Evolutionary conservation across 108 stramenopile genomes (phyloP), one percentile per base, ranked within the genome.

Genomic region (Nannochloropsis salina): DNA sequence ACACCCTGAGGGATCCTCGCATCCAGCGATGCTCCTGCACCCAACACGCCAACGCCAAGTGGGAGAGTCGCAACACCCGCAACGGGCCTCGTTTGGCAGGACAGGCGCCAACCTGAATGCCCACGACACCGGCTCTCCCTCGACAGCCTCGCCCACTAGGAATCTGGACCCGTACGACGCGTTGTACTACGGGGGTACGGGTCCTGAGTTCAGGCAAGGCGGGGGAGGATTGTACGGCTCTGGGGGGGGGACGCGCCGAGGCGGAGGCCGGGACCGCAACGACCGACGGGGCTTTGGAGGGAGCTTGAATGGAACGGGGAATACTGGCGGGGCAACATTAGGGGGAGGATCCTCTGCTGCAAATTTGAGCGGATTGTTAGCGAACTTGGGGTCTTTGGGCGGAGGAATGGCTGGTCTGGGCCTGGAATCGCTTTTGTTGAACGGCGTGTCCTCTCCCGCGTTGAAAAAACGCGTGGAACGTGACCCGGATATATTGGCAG

Each of bases 391-490:
- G 11, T 10, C 10, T 5, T 41, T 1, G 45, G 5, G 47, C 41
- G 84, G 84, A 41, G 47, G 42, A 40, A 45, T 41, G 45, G 51
- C 40, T 9, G 84, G 84, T 9, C 44, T 10, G 21, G 44, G 45
- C 41, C 45, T 84, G 8, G 45, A 84, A 18, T 41, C 45, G 3
- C 45, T 44, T 0, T 20, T 44, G 45, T 42, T 84, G 44, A 84
- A 9, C 41, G 84, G 84, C 9, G 45, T 47, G 15, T 45, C 47
- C 2, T 44, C 45, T 21, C 84, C 44, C 45, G 1, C 47, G 84
- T 41, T 84, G 84, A 84, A 45, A 9, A 44, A 86, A 44, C 85
- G 85, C 15, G 81, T 31, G n/a, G 81, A 41, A n/a, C 40, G 81
- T 11, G 81, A 41, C 11, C 40, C 40, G 81, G 86, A 86, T 40